phyloP scores from a whole-genome alignment of 2,329 filamentous ascomycete species.

The Gyromitra esculenta region DNA sequence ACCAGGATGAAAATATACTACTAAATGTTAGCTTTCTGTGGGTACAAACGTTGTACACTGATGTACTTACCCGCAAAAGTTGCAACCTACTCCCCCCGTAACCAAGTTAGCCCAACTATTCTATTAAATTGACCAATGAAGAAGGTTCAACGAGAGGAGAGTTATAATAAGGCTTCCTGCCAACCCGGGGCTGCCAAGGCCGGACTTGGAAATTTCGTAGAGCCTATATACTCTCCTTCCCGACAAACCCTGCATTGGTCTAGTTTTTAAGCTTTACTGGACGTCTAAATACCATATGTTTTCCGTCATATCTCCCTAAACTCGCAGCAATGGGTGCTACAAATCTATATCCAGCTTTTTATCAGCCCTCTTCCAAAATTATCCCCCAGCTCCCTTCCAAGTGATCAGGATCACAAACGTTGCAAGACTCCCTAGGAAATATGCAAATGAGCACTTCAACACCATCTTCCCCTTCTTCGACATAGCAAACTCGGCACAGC shows the following conservation, averaged over 20 bases:
- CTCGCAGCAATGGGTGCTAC: slow-evolving; percentile 68
- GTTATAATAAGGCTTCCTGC: background rate
- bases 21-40: slow-evolving; percentile 57
- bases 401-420: slow-evolving; percentile 60
- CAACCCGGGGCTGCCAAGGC: background rate
- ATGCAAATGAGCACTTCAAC: slow-evolving; percentile 74
- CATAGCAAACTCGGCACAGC: background rate
- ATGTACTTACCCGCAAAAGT: slow-evolving; percentile 61
- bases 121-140: slow-evolving; percentile 59
- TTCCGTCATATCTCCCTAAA: slow-evolving; percentile 72
- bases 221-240: background rate
- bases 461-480: slow-evolving; percentile 62
- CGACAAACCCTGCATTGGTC: background rate
- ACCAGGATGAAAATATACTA: slow-evolving; percentile 73
- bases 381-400: background rate
- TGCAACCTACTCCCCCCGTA: slow-evolving; percentile 46
- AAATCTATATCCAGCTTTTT: slow-evolving; percentile 60
- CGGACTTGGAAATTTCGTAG: background rate
- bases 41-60: slow-evolving; percentile 63
- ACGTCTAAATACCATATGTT: slow-evolving; percentile 72
- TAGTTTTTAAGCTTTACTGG: background rate
- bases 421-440: slow-evolving; percentile 71
- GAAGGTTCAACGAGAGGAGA: background rate
- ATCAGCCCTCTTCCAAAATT: slow-evolving; percentile 28
- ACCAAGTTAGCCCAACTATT: slow-evolving; percentile 8